Percentiles rank a stretch among this genome's conserved stretches.
These are phyloP conservation scores for Talaromyces rugulosus DNA, from an alignment of 2,329 filamentous ascomycete genomes.

Conservation along the genomic window DNA sequence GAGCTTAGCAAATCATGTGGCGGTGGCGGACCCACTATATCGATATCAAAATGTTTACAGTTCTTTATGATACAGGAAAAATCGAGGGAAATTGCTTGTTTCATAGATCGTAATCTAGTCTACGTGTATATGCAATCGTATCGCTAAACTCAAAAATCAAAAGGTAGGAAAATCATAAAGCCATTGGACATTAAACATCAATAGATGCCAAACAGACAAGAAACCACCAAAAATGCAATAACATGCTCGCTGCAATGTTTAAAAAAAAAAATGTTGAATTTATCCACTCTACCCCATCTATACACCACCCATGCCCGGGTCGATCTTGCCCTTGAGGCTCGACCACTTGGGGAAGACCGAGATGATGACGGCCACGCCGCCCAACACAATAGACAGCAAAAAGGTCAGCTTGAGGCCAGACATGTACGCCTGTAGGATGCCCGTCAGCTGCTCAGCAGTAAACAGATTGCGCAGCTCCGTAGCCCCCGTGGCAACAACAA, in stretches of 20 bases:
- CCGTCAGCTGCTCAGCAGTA: conserved; percentile 18
- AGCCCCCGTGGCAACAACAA: conserved; percentile 27
- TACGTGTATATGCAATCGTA: neutral
- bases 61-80: no score
- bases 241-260: neutral
- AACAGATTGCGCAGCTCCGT: conserved; percentile 27
- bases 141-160: neutral
- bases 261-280: neutral
- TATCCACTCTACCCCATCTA: neutral
- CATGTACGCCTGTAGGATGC: conserved; percentile 29
- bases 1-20: neutral
- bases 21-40: neutral
- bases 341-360: conserved; percentile 14
- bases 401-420: conserved; percentile 23
- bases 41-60: neutral
- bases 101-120: neutral
- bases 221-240: neutral
- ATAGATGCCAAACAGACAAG: neutral
- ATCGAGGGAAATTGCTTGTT: neutral
- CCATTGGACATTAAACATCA: no score
- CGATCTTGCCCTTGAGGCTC: conserved; percentile 15
- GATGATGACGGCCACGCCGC: conserved; percentile 10
- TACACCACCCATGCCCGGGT: conserved; percentile 8
- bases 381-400: conserved; percentile 12
- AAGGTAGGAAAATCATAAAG: neutral